Percentiles rank a stretch among this genome's conserved stretches.
These are phyloP conservation scores for Diaporthe eres DNA, from an alignment of 2,329 filamentous ascomycete species.

Conservation along the genomic window DNA sequence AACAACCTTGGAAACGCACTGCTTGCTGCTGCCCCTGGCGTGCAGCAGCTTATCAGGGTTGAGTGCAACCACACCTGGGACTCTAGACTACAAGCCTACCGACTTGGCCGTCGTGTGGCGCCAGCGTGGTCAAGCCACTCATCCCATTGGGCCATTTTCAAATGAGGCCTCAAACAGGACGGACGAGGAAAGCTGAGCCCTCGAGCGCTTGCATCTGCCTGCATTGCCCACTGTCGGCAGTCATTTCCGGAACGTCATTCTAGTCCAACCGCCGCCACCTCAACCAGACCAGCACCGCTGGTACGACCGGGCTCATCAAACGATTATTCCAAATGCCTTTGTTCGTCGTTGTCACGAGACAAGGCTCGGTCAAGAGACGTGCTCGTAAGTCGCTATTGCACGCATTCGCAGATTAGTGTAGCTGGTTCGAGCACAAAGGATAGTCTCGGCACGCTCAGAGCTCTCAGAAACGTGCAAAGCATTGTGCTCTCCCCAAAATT, in stretches of 20 bases:
- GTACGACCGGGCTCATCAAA: slow-evolving; percentile 5
- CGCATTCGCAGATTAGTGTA: too few relatives aligned
- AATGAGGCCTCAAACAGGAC: slow-evolving; percentile 36
- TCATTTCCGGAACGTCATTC: slow-evolving; percentile 16
- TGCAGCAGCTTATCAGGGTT: background rate
- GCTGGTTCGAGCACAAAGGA: background rate
- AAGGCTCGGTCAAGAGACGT: background rate
- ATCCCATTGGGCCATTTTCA: slow-evolving; percentile 27
- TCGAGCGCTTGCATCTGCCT: slow-evolving; percentile 25
- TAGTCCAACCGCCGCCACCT: background rate
- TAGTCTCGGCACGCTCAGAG: background rate
- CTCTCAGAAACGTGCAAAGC: background rate
- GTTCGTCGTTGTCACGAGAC: background rate
- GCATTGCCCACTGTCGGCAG: slow-evolving; percentile 24
- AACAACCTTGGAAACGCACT: slow-evolving; percentile 6
- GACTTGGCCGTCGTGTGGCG: slow-evolving; percentile 15
- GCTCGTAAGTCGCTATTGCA: background rate
- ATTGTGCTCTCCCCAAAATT: background rate
- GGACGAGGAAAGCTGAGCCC: slow-evolving; percentile 23
- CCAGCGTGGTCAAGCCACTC: slow-evolving; percentile 30
- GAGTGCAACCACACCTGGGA: slow-evolving; percentile 31
- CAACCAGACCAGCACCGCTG: background rate
- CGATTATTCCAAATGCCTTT: background rate
- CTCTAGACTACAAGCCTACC: background rate
- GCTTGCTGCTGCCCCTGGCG: slow-evolving; percentile 8